Evolutionary conservation across 2,329 filamentous ascomycete genomes (phyloP).

Genomic region (Monosporascus cannonballus): DNA sequence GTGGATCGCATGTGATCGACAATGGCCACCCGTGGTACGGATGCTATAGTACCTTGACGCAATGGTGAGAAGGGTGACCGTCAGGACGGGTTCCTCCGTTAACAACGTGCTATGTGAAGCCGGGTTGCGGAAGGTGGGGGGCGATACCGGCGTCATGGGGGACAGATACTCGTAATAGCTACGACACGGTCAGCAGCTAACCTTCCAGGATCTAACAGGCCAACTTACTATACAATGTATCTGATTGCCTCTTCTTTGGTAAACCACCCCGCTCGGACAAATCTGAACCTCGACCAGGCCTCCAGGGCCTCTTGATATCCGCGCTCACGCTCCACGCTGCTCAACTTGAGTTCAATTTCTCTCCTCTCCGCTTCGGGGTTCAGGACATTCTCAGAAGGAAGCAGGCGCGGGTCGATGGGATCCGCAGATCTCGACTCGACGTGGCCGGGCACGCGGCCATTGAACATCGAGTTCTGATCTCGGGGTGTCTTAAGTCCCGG

Average conservation of each 20-base stretch:
- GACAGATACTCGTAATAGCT: constrained; percentile 89
- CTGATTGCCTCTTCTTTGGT: constrained; percentile 87
- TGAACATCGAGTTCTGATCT: constrained; percentile 14
- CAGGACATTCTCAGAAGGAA: constrained; percentile 17
- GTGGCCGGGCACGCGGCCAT: constrained; percentile 15
- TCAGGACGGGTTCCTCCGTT: constrained; percentile 86
- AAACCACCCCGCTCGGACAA: constrained; percentile 96
- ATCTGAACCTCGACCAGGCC: constrained; percentile 88
- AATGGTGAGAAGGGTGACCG: constrained; percentile 86
- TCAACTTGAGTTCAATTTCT: constrained; percentile 21
- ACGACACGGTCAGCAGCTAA: constrained; percentile 5
- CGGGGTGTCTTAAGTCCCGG: constrained; percentile 16
- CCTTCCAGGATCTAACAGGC: neutral
- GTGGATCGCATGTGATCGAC: constrained; percentile 84
- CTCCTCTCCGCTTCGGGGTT: constrained; percentile 37
- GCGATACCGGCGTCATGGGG: constrained; percentile 87
- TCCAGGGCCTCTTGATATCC: constrained; percentile 66
- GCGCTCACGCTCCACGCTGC: constrained; percentile 36
- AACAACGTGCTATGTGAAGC: constrained; percentile 73
- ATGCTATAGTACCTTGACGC: constrained; percentile 81
- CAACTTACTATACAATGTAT: constrained; percentile 80
- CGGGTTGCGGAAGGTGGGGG: constrained; percentile 83
- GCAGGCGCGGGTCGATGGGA: constrained; percentile 26
- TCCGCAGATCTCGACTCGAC: constrained; percentile 21
- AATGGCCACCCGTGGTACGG: constrained; percentile 71